phyloP scores from a whole-genome alignment of 352 stramenopile species.

The Pseudoperonospora humuli region DNA sequence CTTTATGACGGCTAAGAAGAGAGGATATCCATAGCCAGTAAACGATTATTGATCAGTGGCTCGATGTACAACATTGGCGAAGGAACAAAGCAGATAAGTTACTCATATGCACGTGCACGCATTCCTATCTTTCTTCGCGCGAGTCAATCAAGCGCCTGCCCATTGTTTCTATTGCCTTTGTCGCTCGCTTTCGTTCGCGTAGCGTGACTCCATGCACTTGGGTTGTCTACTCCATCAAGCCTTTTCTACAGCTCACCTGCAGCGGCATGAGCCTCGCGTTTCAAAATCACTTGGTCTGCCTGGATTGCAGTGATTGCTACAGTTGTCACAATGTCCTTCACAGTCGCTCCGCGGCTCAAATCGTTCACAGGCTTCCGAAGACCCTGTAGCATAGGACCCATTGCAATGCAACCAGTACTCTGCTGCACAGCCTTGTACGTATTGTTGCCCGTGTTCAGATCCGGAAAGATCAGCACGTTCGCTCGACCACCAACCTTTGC shows the following conservation, averaged over 20 bases:
- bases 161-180: slow-evolving; percentile 13
- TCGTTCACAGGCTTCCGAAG: slow-evolving; percentile 86
- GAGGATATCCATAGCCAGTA: too few species aligned
- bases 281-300: slow-evolving; percentile 52
- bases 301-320: slow-evolving; percentile 85
- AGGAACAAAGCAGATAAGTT: slow-evolving; percentile 21
- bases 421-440: slow-evolving; percentile 88
- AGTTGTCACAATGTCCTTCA: slow-evolving; percentile 88
- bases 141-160: not conserved
- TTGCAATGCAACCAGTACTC: slow-evolving; percentile 63
- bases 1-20: too few species aligned
- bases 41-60: too few species aligned
- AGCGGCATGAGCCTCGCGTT: slow-evolving; percentile 13
- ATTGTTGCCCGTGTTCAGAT: slow-evolving; percentile 86
- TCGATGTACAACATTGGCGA: too few species aligned
- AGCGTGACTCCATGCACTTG: slow-evolving; percentile 3
- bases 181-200: slow-evolving; percentile 2
- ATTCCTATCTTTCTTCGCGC: slow-evolving; percentile 6
- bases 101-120: too few species aligned
- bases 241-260: slow-evolving; percentile 13
- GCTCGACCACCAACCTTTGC: slow-evolving; percentile 68
- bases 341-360: slow-evolving; percentile 75
- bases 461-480: slow-evolving; percentile 83
- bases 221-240: slow-evolving; percentile 5
- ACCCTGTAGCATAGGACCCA: slow-evolving; percentile 86